A percentile compares a stretch with the other conserved stretches of the same genome.
Evolutionary conservation across 306 rosid species (phyloP).

Genomic region (Herpetospermum pedunculosum): DNA sequence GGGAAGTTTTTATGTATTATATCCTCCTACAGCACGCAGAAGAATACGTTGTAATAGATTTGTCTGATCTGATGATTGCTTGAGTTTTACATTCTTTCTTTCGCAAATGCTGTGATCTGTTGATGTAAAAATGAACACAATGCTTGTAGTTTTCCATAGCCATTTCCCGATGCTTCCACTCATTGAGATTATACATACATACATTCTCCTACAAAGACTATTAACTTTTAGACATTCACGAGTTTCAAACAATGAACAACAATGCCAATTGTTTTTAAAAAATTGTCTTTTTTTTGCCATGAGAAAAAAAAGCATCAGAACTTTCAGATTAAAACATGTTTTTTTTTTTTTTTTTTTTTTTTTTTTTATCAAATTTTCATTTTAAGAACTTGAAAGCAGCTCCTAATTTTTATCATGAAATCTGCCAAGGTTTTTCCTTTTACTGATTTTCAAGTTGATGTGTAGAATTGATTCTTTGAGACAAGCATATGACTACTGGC

Average conservation of each 20-base stretch:
- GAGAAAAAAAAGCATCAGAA: neutral
- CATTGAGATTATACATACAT: neutral
- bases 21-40: neutral
- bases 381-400: neutral
- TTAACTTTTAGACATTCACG: neutral
- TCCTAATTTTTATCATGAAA: neutral
- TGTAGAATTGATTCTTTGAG: no score
- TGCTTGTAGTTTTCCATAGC: neutral
- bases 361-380: neutral
- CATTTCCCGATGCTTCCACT: neutral
- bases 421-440: neutral
- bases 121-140: conserved; percentile 1
- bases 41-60: neutral
- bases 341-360: neutral
- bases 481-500: no score
- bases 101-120: neutral
- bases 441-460: neutral
- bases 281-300: neutral
- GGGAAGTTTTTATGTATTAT: conserved; percentile 2
- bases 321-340: neutral
- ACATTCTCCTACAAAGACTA: no score
- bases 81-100: neutral
- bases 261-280: neutral
- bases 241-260: neutral
- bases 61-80: neutral